Conservation (phyloP, 1,284 basidiomycete species). For the Rhodotorula glutinis region DNA sequence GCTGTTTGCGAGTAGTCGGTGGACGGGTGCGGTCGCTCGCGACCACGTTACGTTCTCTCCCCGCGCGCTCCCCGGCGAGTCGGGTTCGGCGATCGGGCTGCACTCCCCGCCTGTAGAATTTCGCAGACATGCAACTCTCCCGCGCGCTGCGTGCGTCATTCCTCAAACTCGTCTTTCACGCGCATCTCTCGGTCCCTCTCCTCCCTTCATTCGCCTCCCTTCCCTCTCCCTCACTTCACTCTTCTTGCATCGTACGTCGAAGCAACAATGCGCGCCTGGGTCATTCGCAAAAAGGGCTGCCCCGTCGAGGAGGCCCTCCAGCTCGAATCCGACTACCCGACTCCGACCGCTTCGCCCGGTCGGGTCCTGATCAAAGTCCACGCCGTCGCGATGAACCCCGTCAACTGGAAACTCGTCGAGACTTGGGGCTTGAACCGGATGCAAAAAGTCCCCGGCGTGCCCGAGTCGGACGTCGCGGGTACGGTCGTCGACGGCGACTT, state of each 20-base stretch:
- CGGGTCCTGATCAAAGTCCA: slow-evolving; percentile 27
- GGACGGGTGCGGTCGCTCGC: background rate
- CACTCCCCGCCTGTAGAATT: no score
- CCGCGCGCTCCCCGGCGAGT: no score
- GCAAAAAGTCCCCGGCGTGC: slow-evolving; percentile 13
- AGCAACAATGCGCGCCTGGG: slow-evolving; percentile 33
- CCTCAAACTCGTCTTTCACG: no score
- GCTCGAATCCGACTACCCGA: slow-evolving; percentile 34
- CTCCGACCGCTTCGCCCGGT: background rate
- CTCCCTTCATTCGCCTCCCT: no score
- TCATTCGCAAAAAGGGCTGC: slow-evolving; percentile 22
- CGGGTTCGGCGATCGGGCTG: background rate
- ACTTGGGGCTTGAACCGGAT: slow-evolving; percentile 3
- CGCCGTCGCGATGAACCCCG: slow-evolving; percentile 31
- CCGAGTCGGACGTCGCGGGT: slow-evolving; percentile 58
- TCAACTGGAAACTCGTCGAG: slow-evolving; percentile 26
- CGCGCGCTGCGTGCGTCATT: no score
- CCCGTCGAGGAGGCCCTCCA: slow-evolving; percentile 28
- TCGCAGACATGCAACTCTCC: no score
- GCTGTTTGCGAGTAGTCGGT: background rate
- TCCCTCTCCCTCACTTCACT: background rate
- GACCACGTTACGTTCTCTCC: no score
- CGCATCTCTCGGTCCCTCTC: background rate
- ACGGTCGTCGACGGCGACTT: slow-evolving; percentile 58
- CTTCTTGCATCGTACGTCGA: no score